A percentile compares a stretch with the other conserved stretches of the same genome.
Conservation (phyloP, 139 green algal species). For the Diplosphaera chodatii region DNA sequence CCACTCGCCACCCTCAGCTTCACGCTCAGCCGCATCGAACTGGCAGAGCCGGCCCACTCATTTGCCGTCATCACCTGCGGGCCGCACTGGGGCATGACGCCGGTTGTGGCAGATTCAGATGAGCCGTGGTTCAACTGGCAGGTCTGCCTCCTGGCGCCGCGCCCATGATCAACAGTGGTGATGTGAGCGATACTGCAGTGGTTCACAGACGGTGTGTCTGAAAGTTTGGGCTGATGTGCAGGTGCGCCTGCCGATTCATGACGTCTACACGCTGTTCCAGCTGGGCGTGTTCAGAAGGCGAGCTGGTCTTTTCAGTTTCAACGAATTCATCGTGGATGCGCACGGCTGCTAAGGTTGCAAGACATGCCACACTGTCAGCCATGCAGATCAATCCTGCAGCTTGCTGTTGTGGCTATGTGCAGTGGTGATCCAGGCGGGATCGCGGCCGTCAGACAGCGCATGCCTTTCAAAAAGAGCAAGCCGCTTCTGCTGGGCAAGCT, state of each 20-base stretch:
- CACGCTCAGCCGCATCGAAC: neutral
- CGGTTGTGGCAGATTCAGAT: neutral
- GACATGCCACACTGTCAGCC: too few relatives aligned
- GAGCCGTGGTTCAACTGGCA: neutral
- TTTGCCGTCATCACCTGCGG: slow-evolving; percentile 30
- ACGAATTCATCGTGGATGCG: too few relatives aligned
- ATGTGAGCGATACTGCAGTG: too few relatives aligned
- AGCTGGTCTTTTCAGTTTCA: too few relatives aligned
- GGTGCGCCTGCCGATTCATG: slow-evolving; percentile 15
- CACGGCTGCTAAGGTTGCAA: too few relatives aligned
- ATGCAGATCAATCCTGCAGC: too few relatives aligned
- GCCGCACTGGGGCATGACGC: slow-evolving; percentile 21
- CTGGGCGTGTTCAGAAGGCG: slow-evolving; percentile 16
- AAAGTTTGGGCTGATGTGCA: slow-evolving; percentile 1
- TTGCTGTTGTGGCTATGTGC: neutral
- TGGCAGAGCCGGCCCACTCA: neutral
- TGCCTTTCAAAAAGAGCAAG: neutral
- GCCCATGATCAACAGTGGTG: too few relatives aligned
- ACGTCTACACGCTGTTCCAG: slow-evolving; percentile 15
- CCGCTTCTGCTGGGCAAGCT: slow-evolving; percentile 20
- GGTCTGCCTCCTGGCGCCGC: neutral
- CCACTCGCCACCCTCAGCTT: neutral
- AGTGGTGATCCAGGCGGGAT: neutral
- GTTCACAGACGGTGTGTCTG: too few relatives aligned
- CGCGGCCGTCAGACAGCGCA: neutral